Conservation (phyloP, 768 basidiomycete genomes). For the Steccherinum ochraceum region DNA sequence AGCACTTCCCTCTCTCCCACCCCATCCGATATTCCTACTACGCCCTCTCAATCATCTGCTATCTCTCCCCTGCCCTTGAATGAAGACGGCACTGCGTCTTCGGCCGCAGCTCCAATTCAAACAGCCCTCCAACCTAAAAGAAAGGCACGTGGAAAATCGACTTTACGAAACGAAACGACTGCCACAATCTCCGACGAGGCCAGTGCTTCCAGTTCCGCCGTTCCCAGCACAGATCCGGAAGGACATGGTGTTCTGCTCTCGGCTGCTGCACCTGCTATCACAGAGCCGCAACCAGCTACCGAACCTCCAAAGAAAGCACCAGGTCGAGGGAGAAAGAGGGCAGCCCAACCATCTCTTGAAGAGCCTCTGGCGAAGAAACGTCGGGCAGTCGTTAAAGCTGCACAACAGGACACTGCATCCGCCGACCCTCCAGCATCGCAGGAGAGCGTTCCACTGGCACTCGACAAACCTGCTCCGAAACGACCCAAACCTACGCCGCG, state of each 20-base stretch:
- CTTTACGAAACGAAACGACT: conserved; percentile 5
- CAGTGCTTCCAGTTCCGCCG: neutral
- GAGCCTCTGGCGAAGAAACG: conserved; percentile 12
- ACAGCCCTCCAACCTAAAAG: conserved; percentile 8
- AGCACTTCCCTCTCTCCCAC: neutral
- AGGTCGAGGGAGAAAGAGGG: too few relatives aligned
- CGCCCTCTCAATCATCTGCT: neutral
- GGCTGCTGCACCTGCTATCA: neutral
- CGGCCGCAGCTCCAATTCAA: too few relatives aligned
- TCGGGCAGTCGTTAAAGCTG: neutral
- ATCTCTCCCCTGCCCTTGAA: conserved; percentile 4
- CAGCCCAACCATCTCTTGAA: neutral
- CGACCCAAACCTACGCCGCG: neutral
- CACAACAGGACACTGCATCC: neutral
- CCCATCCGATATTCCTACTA: neutral
- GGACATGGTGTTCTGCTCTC: too few relatives aligned
- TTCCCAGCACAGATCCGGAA: too few relatives aligned
- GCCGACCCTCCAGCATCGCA: neutral
- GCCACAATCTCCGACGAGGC: conserved; percentile 10
- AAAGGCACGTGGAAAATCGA: conserved; percentile 3
- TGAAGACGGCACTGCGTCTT: neutral
- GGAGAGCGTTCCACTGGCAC: too few relatives aligned
- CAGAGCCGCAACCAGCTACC: too few relatives aligned
- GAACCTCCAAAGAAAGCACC: too few relatives aligned
- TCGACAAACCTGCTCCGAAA: neutral